Conservation (phyloP, 495 filamentous ascomycete genomes). For the Massariosphaeria phaeospora region DNA sequence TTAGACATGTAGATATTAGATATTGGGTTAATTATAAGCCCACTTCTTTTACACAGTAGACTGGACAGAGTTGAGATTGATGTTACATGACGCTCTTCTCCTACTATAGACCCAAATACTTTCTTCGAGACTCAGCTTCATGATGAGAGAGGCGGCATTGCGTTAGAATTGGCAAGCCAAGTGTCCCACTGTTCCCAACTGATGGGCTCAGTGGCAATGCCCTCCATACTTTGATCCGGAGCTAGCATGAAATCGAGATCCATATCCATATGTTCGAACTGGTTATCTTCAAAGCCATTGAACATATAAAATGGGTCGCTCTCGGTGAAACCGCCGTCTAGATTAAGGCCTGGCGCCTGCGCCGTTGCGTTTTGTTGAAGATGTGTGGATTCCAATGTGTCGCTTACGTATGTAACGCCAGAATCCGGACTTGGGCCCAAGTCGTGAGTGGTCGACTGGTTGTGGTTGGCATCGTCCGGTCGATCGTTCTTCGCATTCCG, state of each 20-base stretch:
- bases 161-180: conserved; percentile 35
- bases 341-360: conserved; percentile 12
- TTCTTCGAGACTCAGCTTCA: neutral
- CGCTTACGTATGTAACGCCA: conserved; percentile 3
- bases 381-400: conserved; percentile 6
- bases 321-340: conserved; percentile 3
- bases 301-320: conserved; percentile 7
- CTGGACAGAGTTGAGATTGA: too few relatives aligned
- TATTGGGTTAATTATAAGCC: too few relatives aligned
- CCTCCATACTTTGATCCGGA: conserved; percentile 24
- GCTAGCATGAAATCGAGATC: conserved; percentile 32
- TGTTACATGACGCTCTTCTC: too few relatives aligned
- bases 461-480: neutral
- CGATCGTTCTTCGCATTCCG: conserved; percentile 4
- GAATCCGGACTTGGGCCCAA: conserved; percentile 8
- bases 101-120: too few relatives aligned
- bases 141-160: conserved; percentile 20
- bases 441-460: conserved; percentile 2
- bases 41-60: too few relatives aligned
- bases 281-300: conserved; percentile 24
- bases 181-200: conserved; percentile 40
- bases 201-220: conserved; percentile 19
- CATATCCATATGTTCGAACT: conserved; percentile 22
- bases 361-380: conserved; percentile 10
- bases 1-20: too few relatives aligned